phyloP scores from a whole-genome alignment of 768 basidiomycete genomes.

The Suillus sp. region DNA sequence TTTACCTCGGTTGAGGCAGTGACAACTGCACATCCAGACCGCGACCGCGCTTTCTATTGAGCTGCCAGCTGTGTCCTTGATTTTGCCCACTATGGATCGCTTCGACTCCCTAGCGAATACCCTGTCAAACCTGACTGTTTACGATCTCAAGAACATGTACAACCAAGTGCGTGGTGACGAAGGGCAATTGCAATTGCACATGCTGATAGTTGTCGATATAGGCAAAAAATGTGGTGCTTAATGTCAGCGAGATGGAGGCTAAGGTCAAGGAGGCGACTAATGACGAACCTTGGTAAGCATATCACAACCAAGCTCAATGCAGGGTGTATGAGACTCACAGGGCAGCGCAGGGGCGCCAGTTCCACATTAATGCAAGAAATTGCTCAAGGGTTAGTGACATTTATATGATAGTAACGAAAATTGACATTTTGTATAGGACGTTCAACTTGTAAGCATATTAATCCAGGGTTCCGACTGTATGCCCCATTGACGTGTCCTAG shows the following conservation, averaged over 20 bases:
- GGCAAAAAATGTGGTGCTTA: constrained; percentile 97
- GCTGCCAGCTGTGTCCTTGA: constrained; percentile 8
- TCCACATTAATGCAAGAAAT: constrained; percentile 99
- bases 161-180: constrained; percentile 64
- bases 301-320: background rate
- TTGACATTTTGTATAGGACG: constrained; percentile 59
- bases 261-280: constrained; percentile 98
- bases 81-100: constrained; percentile 65
- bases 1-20: background rate
- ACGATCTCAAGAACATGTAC: constrained; percentile 94
- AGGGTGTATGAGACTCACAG: constrained; percentile 8
- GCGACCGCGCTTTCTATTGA: background rate
- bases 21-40: background rate
- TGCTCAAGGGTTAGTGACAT: constrained; percentile 79
- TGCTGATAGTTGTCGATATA: constrained; percentile 31
- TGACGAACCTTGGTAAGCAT: constrained; percentile 94
- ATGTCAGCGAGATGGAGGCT: constrained; percentile 95
- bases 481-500: constrained; percentile 40
- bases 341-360: constrained; percentile 83
- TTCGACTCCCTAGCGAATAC: constrained; percentile 74
- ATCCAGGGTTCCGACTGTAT: constrained; percentile 3
- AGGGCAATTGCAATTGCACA: constrained; percentile 13
- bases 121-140: constrained; percentile 82
- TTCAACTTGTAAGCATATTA: constrained; percentile 85
- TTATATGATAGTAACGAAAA: background rate